These are phyloP conservation scores for Microbotryomycetes sp. DNA, from an alignment of 1,284 basidiomycete genomes.

Conservation along the genomic window DNA sequence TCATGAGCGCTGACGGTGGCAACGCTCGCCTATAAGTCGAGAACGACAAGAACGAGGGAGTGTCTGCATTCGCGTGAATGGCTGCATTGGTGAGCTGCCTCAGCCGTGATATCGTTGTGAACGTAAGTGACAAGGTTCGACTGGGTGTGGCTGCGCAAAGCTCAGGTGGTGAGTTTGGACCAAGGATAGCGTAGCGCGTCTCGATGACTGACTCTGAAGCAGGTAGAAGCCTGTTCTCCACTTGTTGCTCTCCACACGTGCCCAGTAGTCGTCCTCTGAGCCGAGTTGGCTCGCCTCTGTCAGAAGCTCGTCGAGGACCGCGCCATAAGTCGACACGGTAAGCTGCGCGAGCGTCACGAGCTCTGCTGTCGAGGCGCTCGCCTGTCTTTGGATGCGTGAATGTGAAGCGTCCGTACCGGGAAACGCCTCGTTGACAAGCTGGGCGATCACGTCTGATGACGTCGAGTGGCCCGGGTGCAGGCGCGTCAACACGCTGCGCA, in stretches of 20 bases:
- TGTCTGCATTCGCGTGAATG: background rate
- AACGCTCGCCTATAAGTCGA: slow-evolving; percentile 22
- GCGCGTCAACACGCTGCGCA: background rate
- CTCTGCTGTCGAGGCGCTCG: slow-evolving; percentile 13
- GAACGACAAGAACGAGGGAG: slow-evolving; percentile 17
- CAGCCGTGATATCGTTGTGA: slow-evolving; percentile 15
- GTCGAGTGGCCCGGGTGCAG: slow-evolving; percentile 1
- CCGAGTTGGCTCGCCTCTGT: slow-evolving; percentile 26
- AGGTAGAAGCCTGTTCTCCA: slow-evolving; percentile 23
- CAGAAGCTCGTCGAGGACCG: slow-evolving; percentile 25
- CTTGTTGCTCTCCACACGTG: slow-evolving; percentile 19
- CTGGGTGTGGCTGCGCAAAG: background rate
- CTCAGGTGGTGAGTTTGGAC: background rate
- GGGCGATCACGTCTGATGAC: background rate
- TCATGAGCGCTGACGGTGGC: slow-evolving; percentile 34
- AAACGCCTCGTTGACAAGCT: slow-evolving; percentile 16
- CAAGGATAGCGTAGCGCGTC: background rate
- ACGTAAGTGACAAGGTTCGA: slow-evolving; percentile 9
- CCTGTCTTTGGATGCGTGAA: background rate
- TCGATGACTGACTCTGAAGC: slow-evolving; percentile 17
- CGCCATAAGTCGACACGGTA: slow-evolving; percentile 17
- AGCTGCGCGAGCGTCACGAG: slow-evolving; percentile 27
- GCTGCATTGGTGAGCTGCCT: slow-evolving; percentile 15
- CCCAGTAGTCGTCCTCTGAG: slow-evolving; percentile 31
- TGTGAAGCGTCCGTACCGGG: background rate